Conservation (phyloP, 2,329 filamentous ascomycete species). For the Gremmenia infestans region DNA sequence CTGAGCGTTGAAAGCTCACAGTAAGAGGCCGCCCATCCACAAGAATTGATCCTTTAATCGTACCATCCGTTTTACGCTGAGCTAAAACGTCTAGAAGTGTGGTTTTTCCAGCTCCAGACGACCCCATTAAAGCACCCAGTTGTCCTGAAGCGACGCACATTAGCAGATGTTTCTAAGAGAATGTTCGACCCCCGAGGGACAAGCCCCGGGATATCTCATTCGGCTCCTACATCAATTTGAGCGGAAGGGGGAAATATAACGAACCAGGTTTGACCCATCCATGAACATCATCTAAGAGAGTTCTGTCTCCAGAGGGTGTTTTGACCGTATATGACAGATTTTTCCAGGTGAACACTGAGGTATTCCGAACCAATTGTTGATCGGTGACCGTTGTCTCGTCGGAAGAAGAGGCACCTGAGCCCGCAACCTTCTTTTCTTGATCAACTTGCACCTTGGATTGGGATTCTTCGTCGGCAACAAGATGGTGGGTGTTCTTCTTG, state of each 20-base stretch:
- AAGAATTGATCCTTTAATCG: constrained; percentile 77
- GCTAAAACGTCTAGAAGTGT: constrained; percentile 55
- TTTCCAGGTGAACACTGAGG: constrained; percentile 69
- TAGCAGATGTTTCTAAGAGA: too few species aligned
- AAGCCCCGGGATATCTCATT: too few species aligned
- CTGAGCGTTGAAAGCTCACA: constrained; percentile 69
- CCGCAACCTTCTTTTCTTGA: constrained; percentile 9
- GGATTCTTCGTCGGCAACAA: constrained; percentile 46
- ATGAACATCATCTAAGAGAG: constrained; percentile 72
- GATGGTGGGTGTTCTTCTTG: constrained; percentile 34
- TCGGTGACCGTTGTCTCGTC: constrained; percentile 34
- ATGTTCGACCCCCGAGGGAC: too few species aligned
- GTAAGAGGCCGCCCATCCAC: constrained; percentile 64
- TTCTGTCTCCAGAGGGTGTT: constrained; percentile 54
- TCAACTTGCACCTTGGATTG: constrained; percentile 10
- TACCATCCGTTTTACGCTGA: constrained; percentile 72
- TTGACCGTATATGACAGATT: constrained; percentile 64
- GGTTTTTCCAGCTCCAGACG: constrained; percentile 56
- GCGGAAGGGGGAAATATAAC: too few species aligned
- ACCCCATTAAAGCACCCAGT: constrained; percentile 58
- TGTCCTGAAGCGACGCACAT: constrained; percentile 32
- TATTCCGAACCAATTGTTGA: constrained; percentile 52
- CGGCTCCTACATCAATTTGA: too few species aligned
- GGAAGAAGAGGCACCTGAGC: constrained; percentile 14
- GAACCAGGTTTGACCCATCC: constrained; percentile 70